phyloP scores from a whole-genome alignment of 2,329 filamentous ascomycete genomes.

The Aspergillus tamarii region DNA sequence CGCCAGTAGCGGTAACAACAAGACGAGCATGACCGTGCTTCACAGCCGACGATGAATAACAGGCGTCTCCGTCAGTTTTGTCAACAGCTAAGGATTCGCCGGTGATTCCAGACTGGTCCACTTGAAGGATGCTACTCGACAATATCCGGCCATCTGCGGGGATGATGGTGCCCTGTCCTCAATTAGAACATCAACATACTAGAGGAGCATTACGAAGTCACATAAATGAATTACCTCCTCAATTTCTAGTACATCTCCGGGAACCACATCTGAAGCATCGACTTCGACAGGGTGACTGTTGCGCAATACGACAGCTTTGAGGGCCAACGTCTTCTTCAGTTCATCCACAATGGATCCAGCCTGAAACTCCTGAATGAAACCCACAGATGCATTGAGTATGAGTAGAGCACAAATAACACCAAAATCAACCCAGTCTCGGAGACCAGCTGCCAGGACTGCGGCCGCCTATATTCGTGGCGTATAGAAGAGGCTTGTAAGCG shows the following conservation, averaged over 20 bases:
- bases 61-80: constrained; percentile 79
- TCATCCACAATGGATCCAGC: constrained; percentile 89
- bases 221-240: constrained; percentile 64
- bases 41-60: constrained; percentile 83
- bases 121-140: constrained; percentile 81
- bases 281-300: constrained; percentile 77
- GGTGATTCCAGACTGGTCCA: constrained; percentile 90
- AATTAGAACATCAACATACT: constrained; percentile 14
- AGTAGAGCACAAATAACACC: constrained; percentile 86
- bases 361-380: constrained; percentile 88
- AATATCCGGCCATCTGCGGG: constrained; percentile 86
- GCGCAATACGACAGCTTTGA: constrained; percentile 85
- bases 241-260: constrained; percentile 85
- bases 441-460: constrained; percentile 78
- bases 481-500: not conserved
- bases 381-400: constrained; percentile 80
- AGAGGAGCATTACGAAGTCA: not conserved
- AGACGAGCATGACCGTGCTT: constrained; percentile 88
- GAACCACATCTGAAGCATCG: constrained; percentile 81
- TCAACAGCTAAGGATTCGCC: constrained; percentile 90
- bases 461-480: constrained; percentile 57
- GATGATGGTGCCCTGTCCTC: constrained; percentile 73
- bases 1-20: constrained; percentile 80
- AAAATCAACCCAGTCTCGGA: constrained; percentile 90
- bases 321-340: constrained; percentile 84